Conservation (phyloP, 192 early-diverging fungal genomes). For the Rhizophagus prolifer region DNA sequence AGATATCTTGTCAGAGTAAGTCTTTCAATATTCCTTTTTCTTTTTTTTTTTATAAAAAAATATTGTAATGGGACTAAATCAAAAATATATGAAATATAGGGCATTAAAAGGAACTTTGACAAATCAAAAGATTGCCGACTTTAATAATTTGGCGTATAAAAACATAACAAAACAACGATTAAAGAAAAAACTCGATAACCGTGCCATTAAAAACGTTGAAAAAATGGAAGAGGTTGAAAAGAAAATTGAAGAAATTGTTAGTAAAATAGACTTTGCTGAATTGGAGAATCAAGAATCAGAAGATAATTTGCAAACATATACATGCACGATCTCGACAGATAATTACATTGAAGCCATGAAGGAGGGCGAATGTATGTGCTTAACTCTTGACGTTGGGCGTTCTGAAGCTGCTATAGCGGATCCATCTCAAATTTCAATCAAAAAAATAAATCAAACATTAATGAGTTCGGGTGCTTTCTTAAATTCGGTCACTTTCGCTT, state of each 20-base stretch:
- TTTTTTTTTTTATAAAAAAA: background rate
- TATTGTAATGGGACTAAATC: too few species aligned
- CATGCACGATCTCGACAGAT: slow-evolving; percentile 40
- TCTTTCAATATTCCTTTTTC: background rate
- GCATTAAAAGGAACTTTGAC: slow-evolving; percentile 35
- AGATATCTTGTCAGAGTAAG: slow-evolving; percentile 25
- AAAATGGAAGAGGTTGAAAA: slow-evolving; percentile 42
- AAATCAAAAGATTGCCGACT: slow-evolving; percentile 41
- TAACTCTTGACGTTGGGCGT: slow-evolving; percentile 42
- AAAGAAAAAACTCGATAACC: slow-evolving; percentile 40
- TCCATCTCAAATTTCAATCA: slow-evolving; percentile 42
- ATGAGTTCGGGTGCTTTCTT: slow-evolving; percentile 45
- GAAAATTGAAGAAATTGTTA: slow-evolving; percentile 33
- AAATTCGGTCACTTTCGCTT: slow-evolving; percentile 35
- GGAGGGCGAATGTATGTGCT: slow-evolving; percentile 45
- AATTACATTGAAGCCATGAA: slow-evolving; percentile 38
- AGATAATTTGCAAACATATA: slow-evolving; percentile 33
- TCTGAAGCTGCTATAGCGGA: slow-evolving; percentile 41
- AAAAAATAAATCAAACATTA: slow-evolving; percentile 44
- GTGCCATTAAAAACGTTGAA: slow-evolving; percentile 37
- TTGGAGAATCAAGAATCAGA: slow-evolving; percentile 37
- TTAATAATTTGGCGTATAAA: slow-evolving; percentile 45
- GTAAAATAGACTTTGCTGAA: slow-evolving; percentile 34
- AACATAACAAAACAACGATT: slow-evolving; percentile 38
- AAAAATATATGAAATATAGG: background rate